Evolutionary conservation across 331 rosid species (phyloP), one percentile per base, ranked within the genome.

Genomic region (Ulmus americana): DNA sequence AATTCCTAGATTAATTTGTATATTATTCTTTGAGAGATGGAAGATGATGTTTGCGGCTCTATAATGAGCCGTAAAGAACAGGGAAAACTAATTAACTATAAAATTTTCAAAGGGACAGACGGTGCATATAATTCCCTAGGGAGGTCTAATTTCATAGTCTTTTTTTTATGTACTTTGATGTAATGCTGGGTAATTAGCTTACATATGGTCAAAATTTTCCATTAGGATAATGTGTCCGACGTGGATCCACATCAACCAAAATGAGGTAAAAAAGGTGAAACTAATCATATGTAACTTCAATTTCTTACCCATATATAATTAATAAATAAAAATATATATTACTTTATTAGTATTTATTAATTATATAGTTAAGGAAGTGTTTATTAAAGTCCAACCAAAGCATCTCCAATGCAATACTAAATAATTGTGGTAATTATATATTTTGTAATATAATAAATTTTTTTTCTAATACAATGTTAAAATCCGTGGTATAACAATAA

Each of bases 181-280:
- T 18, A 13, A 16, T 20, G 22, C 1, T 20, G 22, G 22, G 22
- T 1, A 16, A 48, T 48, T 12, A 38, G 43, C 61, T 56, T 35
- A 56, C 39, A 10, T 15, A 56, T 56, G 61, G 61, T 56, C 61
- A 56, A 56, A 59, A 40, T 6, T 60, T 13, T 22, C 55, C 43
- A 20, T 9, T 55, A 28, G 45, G 45, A 42, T 11, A 9, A 14
- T 42, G 15, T 43, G 20, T 5, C 39, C 44, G 65, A 42, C 15
- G 3, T 8, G 65, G 51, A 60, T 60, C 51, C 65, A 60, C 47
- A 40, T 40, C 28, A 63, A 44, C 46, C 20, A 15, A 51, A 28
- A 10, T n/a, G 56, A 63, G 45, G 20, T 4, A 45, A 67, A 60
- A 60, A 60, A 60, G 39, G 50, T 59, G 40, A 3, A 28, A 16